Evolutionary conservation across 345 rosid species (phyloP), one percentile per base, ranked within the genome.

Genomic region (Raphanus raphanistrum): DNA sequence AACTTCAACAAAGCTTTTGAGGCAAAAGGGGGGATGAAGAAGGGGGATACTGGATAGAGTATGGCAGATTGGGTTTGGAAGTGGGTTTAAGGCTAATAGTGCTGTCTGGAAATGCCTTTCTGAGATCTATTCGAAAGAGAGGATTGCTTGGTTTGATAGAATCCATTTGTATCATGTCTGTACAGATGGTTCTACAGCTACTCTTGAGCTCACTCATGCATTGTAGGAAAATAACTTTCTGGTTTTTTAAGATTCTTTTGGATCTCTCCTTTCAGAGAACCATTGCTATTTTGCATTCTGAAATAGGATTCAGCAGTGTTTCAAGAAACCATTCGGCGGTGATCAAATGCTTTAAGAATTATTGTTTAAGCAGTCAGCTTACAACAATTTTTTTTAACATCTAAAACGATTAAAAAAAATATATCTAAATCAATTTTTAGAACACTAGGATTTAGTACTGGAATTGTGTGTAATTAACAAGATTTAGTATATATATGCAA

Each of bases 31-130:
- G 82, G 71, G 80, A 76, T 89, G 84, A 85, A 69, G 80, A 85
- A 52, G 72, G 91, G 85, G 67, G 91, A 88, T n/a, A n/a, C n/a
- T n/a, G n/a, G n/a, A n/a, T 36, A 31, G 72, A 16, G 75, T 87
- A n/a, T 80, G 87, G 90, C 91, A 78, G 71, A 85, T 89, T 50
- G 85, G 90, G n/a, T 87, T 87, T 29, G 96, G 89, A 58, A 90
- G 91, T 74, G 93, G 43, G 43, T 90, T 90, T 74, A 87, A 89
- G 71, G 76, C 83, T 29, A 89, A 88, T 28, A 90, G 87, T 75
- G 90, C 87, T 63, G 90, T 82, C 2, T 90, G 93, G 93, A 81
- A 82, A 79, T 82, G 88, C 78, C 79, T 85, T 58, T 79, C 88
- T 0, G 75, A 81, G 67, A 55, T 78, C 50, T 55, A 87, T 66